Evolutionary conservation across 2,329 filamentous ascomycete genomes (phyloP).

Genomic region (Fusarium foetens): DNA sequence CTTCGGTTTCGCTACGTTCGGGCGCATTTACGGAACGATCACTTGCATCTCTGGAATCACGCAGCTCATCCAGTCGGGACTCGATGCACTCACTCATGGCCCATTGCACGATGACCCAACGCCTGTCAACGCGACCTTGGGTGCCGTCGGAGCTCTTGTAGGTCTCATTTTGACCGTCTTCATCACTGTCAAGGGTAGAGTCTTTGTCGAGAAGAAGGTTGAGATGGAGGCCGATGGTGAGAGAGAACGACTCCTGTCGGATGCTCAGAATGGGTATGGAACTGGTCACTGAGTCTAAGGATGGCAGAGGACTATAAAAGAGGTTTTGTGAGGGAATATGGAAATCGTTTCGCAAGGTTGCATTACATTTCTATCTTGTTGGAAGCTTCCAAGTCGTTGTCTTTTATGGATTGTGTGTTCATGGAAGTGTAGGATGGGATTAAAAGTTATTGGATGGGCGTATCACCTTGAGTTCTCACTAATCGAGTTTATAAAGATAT

Average conservation of each 20-base stretch:
- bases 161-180: conserved; percentile 11
- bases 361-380: too few relatives aligned
- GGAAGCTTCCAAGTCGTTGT: background rate
- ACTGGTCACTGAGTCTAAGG: background rate
- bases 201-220: conserved; percentile 27
- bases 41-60: conserved; percentile 77
- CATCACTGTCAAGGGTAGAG: conserved; percentile 8
- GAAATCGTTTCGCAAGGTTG: accelerated
- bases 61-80: conserved; percentile 75
- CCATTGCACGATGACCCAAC: conserved; percentile 18
- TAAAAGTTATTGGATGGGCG: background rate
- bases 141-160: conserved; percentile 6
- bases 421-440: too few relatives aligned
- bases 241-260: conserved; percentile 27
- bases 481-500: too few relatives aligned
- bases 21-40: conserved; percentile 80
- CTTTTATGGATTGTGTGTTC: too few relatives aligned
- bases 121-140: conserved; percentile 15
- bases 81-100: conserved; percentile 71
- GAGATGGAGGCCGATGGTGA: conserved; percentile 24
- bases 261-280: conserved; percentile 10
- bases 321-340: accelerated
- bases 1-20: conserved; percentile 83
- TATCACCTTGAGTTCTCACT: background rate
- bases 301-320: background rate